Conservation (phyloP, 768 basidiomycete genomes). For the Hirschioporus abietinus region DNA sequence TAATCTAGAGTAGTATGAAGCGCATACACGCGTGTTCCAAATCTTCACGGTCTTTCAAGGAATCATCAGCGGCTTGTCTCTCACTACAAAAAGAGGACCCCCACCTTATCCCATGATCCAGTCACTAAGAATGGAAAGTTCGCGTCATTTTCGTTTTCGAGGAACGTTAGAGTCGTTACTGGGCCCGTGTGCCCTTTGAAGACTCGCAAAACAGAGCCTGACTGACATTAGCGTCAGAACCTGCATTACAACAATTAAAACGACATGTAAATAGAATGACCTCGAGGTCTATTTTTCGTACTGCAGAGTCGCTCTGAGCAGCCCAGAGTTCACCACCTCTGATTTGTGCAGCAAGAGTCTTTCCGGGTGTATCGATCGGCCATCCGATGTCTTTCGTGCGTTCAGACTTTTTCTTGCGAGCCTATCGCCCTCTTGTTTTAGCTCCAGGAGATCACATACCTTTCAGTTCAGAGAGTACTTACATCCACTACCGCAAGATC, state of each 20-base stretch:
- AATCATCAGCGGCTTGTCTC: conserved; percentile 12
- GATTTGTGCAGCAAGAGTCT: conserved; percentile 67
- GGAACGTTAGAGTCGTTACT: conserved; percentile 78
- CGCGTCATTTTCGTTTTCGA: conserved; percentile 33
- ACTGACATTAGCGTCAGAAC: conserved; percentile 38
- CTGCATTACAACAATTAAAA: conserved; percentile 4
- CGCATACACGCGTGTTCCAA: conserved; percentile 73
- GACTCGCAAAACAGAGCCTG: conserved; percentile 69
- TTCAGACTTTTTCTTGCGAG: conserved; percentile 68
- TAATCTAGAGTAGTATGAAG: conserved; percentile 10
- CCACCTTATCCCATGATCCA: conserved; percentile 90
- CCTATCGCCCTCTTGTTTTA: conserved; percentile 32
- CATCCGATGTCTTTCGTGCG: conserved; percentile 66
- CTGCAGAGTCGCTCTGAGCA: conserved; percentile 77
- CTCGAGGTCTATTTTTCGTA: conserved; percentile 71
- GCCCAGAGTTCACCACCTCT: conserved; percentile 72
- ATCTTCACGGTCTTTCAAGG: conserved; percentile 68
- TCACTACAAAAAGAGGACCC: conserved; percentile 4
- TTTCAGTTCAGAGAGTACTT: conserved; percentile 22
- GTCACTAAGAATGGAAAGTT: conserved; percentile 63
- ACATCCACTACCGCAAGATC: conserved; percentile 61
- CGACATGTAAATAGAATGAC: conserved; percentile 31
- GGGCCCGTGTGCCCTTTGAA: conserved; percentile 87
- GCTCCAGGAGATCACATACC: conserved; percentile 11
- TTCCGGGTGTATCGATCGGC: conserved; percentile 73